Percentiles rank a stretch among this genome's conserved stretches.
Conservation (phyloP, 495 filamentous ascomycete species). For the Echria macrotheca region DNA sequence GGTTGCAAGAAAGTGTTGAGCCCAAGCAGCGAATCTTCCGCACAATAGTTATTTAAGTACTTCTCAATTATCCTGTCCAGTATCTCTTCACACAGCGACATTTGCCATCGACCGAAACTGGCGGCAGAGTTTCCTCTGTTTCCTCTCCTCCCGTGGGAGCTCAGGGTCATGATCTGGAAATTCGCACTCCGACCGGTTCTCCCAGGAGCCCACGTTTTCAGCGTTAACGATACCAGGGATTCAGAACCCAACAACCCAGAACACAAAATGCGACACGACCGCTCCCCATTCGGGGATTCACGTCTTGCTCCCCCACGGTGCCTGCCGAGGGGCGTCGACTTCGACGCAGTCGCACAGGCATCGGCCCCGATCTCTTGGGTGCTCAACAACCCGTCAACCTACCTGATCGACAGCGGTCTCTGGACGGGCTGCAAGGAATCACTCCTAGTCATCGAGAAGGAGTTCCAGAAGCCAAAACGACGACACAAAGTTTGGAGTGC, state of each 20-base stretch:
- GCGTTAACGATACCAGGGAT: slow-evolving; percentile 1
- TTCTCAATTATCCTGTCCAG: no score
- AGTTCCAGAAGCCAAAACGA: slow-evolving; percentile 6
- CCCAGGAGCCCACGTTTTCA: slow-evolving; percentile 13
- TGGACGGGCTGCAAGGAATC: slow-evolving; percentile 14
- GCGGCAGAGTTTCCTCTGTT: slow-evolving; percentile 9
- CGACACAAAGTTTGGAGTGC: slow-evolving; percentile 1
- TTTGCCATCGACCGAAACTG: no score
- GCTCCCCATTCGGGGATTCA: background rate
- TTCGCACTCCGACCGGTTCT: slow-evolving; percentile 8
- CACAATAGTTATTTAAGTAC: no score
- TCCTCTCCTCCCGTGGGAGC: slow-evolving; percentile 8
- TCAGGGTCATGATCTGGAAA: slow-evolving; percentile 11
- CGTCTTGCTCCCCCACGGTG: slow-evolving; percentile 9
- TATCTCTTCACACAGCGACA: no score
- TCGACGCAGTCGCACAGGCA: background rate
- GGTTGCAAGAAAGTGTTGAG: no score
- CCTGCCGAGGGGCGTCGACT: slow-evolving; percentile 6
- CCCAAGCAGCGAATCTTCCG: no score
- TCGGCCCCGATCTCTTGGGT: slow-evolving; percentile 10
- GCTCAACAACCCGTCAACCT: slow-evolving; percentile 12
- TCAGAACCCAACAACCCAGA: background rate
- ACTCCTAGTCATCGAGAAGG: slow-evolving; percentile 7
- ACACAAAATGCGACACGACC: background rate
- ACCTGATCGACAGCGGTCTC: slow-evolving; percentile 11